These are phyloP conservation scores for Globisporangium splendens DNA, from an alignment of 352 stramenopile species.

Conservation along the genomic window DNA sequence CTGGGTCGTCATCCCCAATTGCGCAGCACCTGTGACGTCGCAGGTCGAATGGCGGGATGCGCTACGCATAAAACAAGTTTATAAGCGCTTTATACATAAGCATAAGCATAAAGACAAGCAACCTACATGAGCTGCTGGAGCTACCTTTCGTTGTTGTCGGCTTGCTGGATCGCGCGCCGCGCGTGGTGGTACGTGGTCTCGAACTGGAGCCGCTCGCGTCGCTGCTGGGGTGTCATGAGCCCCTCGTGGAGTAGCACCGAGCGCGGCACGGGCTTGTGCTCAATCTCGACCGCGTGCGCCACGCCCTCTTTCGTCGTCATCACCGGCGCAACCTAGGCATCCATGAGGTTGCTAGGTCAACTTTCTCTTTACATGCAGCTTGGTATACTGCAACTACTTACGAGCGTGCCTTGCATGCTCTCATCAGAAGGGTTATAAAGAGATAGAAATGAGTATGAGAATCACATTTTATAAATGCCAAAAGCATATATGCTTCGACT, in stretches of 20 bases:
- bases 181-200: slow-evolving; percentile 55
- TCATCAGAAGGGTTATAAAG: slow-evolving; percentile 8
- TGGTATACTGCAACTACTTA: too few species aligned
- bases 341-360: slow-evolving; percentile 4
- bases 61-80: too few species aligned
- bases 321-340: slow-evolving; percentile 30
- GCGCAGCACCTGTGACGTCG: slow-evolving; percentile 35
- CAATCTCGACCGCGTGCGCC: slow-evolving; percentile 42
- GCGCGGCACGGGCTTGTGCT: slow-evolving; percentile 31
- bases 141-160: slow-evolving; percentile 57
- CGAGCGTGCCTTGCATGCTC: slow-evolving; percentile 1
- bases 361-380: background rate
- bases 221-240: slow-evolving; percentile 65
- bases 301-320: slow-evolving; percentile 48
- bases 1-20: background rate
- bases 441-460: background rate
- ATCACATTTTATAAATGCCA: too few species aligned
- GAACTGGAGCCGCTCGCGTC: slow-evolving; percentile 64
- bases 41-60: slow-evolving; percentile 42
- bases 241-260: slow-evolving; percentile 68
- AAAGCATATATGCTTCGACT: background rate
- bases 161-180: slow-evolving; percentile 43
- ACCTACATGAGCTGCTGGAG: slow-evolving; percentile 73
- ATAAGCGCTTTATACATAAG: too few species aligned
- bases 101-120: background rate